A percentile compares a stretch with the other conserved stretches of the same genome.
Conservation (phyloP, 345 rosid genomes). For the Cochlearia excelsa region DNA sequence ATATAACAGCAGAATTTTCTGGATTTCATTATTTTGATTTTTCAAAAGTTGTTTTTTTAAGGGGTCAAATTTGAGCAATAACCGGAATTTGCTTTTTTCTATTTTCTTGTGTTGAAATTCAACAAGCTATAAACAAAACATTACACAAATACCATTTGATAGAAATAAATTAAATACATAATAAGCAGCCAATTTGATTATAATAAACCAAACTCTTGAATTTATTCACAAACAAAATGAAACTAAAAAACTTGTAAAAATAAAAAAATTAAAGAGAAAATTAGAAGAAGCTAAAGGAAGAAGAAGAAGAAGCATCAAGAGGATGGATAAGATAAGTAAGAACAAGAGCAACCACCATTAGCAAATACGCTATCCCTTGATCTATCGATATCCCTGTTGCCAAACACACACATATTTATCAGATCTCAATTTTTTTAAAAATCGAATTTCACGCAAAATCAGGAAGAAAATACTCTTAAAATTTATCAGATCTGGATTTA, state of each 20-base stretch:
- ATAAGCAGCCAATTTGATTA: too few species aligned
- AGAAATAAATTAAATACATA: too few species aligned
- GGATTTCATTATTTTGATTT: too few species aligned
- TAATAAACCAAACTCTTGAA: conserved; percentile 11
- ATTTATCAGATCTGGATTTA: conserved; percentile 26
- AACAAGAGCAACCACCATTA: conserved; percentile 67
- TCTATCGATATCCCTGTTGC: conserved; percentile 62
- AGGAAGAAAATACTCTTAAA: background rate
- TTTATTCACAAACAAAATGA: conserved; percentile 18
- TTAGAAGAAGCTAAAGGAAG: conserved; percentile 41
- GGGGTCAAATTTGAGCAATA: too few species aligned
- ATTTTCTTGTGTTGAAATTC: too few species aligned
- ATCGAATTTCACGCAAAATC: conserved; percentile 7
- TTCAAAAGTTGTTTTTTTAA: too few species aligned
- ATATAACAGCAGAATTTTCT: too few species aligned
- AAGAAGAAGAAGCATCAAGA: conserved; percentile 47
- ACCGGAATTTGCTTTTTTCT: too few species aligned
- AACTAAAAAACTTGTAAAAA: background rate
- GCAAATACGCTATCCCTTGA: conserved; percentile 68
- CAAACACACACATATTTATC: background rate
- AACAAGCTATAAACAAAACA: too few species aligned
- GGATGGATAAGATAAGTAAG: conserved; percentile 71
- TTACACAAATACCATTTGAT: too few species aligned
- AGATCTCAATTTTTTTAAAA: too few species aligned
- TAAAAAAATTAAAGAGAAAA: background rate